phyloP scores from a whole-genome alignment of 2,329 filamentous ascomycete species.

The Hysterium pulicare region DNA sequence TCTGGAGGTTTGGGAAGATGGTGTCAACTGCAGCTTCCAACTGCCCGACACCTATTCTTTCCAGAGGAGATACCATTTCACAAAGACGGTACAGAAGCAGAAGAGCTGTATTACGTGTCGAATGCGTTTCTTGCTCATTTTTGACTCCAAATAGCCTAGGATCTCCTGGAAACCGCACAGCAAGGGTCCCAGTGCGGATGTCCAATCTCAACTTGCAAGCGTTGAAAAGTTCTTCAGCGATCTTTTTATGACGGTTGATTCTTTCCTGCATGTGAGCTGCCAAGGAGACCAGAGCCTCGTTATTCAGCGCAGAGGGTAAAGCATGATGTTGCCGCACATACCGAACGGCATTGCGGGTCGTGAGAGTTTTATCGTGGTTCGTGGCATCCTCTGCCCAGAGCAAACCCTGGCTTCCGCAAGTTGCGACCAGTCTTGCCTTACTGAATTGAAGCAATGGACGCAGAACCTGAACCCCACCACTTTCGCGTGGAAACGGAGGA shows the following conservation, averaged over 20 bases:
- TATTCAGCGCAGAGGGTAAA: slow-evolving; percentile 69
- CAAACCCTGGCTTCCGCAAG: slow-evolving; percentile 65
- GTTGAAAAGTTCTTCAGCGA: slow-evolving; percentile 56
- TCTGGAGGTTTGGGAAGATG: slow-evolving; percentile 39
- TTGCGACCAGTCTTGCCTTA: slow-evolving; percentile 71
- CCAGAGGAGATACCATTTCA: slow-evolving; percentile 48
- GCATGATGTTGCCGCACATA: slow-evolving; percentile 56
- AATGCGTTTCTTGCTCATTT: no score
- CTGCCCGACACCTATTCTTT: slow-evolving; percentile 42
- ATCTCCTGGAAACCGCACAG: slow-evolving; percentile 27
- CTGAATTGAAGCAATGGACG: slow-evolving; percentile 68
- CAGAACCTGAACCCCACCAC: slow-evolving; percentile 63
- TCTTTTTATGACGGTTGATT: slow-evolving; percentile 49
- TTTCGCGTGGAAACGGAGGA: slow-evolving; percentile 48
- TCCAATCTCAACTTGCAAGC: slow-evolving; percentile 47
- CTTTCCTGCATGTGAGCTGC: slow-evolving; percentile 49
- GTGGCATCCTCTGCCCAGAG: slow-evolving; percentile 83
- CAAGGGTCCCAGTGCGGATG: slow-evolving; percentile 32
- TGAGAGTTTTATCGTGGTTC: slow-evolving; percentile 74
- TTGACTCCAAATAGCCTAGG: no score
- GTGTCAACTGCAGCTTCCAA: slow-evolving; percentile 39
- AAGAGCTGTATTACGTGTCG: slow-evolving; percentile 12
- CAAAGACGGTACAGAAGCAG: slow-evolving; percentile 48
- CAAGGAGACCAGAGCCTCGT: slow-evolving; percentile 52
- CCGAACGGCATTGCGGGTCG: slow-evolving; percentile 76